Conservation (phyloP, 1,139 yeast genomes). For the Candida gigantensis region DNA sequence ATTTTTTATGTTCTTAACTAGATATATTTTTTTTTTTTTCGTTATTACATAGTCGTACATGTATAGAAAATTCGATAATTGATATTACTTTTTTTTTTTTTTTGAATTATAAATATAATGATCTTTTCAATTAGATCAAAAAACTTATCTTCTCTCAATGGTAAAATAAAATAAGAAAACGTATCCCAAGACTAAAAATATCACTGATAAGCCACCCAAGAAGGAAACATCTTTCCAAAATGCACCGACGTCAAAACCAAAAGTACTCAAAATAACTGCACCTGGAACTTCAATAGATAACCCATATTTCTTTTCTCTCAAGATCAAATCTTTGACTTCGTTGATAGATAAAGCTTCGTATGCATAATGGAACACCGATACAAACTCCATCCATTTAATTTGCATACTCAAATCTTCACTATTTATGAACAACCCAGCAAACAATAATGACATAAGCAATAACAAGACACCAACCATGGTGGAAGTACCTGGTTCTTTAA, state of each 20-base stretch:
- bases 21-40: not conserved
- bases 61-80: not conserved
- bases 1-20: not conserved
- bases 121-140: too few relatives aligned
- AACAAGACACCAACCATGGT: slow-evolving; percentile 85
- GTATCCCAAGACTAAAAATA: slow-evolving; percentile 70
- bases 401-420: slow-evolving; percentile 72
- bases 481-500: slow-evolving; percentile 92
- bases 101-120: too few relatives aligned
- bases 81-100: too few relatives aligned
- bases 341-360: slow-evolving; percentile 90
- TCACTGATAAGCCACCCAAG: slow-evolving; percentile 48
- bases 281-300: slow-evolving; percentile 97
- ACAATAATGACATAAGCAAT: slow-evolving; percentile 77
- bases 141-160: slow-evolving; percentile 71
- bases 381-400: slow-evolving; percentile 76
- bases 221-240: slow-evolving; percentile 63
- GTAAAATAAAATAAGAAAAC: slow-evolving; percentile 70
- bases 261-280: slow-evolving; percentile 91
- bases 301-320: slow-evolving; percentile 88
- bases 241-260: slow-evolving; percentile 87
- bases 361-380: slow-evolving; percentile 92
- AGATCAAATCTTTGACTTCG: slow-evolving; percentile 85
- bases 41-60: too few relatives aligned
- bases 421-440: slow-evolving; percentile 91